These are phyloP conservation scores for Meyerozyma sp. DNA, from an alignment of 1,139 yeast genomes.

Conservation along the genomic window DNA sequence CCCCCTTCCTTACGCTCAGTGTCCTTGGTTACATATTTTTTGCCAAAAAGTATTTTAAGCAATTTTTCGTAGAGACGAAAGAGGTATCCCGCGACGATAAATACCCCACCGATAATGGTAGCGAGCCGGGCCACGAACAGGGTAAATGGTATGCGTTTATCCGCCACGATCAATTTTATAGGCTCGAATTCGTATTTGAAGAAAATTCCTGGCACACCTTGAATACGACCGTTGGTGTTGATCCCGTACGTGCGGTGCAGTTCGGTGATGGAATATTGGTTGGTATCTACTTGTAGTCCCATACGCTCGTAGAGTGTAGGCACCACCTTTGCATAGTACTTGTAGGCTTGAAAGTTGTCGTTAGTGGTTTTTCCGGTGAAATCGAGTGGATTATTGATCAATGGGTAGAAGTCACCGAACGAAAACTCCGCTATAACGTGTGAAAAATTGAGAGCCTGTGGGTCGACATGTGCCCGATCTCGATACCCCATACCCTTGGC, in stretches of 20 bases:
- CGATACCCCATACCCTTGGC: constrained; percentile 65
- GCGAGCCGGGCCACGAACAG: constrained; percentile 75
- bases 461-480: constrained; percentile 39
- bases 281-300: constrained; percentile 71
- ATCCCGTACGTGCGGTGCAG: constrained; percentile 24
- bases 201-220: constrained; percentile 69
- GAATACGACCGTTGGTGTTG: constrained; percentile 17
- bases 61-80: constrained; percentile 46
- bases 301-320: constrained; percentile 74
- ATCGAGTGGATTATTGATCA: constrained; percentile 81
- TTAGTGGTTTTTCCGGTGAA: constrained; percentile 55
- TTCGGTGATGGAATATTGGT: constrained; percentile 80
- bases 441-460: constrained; percentile 62
- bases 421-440: constrained; percentile 86
- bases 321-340: constrained; percentile 72
- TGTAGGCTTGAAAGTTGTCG: constrained; percentile 42
- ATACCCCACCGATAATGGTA: constrained; percentile 72
- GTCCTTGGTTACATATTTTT: constrained; percentile 46
- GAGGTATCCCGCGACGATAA: constrained; percentile 47
- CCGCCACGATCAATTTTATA: constrained; percentile 62
- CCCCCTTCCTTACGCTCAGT: constrained; percentile 48
- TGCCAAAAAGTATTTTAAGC: constrained; percentile 42
- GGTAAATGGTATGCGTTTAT: constrained; percentile 67
- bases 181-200: constrained; percentile 89
- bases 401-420: constrained; percentile 87